phyloP scores from a whole-genome alignment of 176 grass and related monocot species.

The Guadua angustifolia region DNA sequence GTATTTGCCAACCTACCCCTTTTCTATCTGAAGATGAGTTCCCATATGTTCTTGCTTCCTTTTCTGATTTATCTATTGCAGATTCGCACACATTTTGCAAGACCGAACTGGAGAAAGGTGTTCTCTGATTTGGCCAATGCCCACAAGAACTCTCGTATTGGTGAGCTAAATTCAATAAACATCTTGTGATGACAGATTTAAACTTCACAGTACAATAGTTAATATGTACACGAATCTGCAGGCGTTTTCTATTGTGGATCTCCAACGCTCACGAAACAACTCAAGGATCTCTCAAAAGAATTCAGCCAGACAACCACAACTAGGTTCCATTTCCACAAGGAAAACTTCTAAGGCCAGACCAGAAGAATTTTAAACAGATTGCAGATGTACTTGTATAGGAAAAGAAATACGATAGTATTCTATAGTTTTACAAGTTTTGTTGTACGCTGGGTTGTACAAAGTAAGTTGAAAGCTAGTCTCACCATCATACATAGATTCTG shows the following conservation, averaged over 20 bases:
- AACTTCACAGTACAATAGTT: constrained; percentile 3
- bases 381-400: constrained; percentile 62
- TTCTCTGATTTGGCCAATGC: constrained; percentile 80
- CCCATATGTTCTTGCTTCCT: background rate
- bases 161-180: constrained; percentile 45
- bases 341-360: constrained; percentile 75
- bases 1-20: constrained; percentile 39
- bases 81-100: constrained; percentile 97
- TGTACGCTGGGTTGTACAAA: constrained; percentile 58
- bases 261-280: constrained; percentile 70
- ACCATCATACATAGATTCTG: constrained; percentile 49
- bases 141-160: constrained; percentile 85
- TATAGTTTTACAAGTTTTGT: constrained; percentile 58
- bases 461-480: constrained; percentile 50
- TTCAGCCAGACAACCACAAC: constrained; percentile 91
- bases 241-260: constrained; percentile 99
- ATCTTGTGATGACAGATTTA: constrained; percentile 1
- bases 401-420: constrained; percentile 47
- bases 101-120: constrained; percentile 99
- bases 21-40: background rate
- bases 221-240: constrained; percentile 50
- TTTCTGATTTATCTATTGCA: constrained; percentile 41
- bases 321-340: constrained; percentile 98
- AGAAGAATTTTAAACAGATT: constrained; percentile 35
- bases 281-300: constrained; percentile 88